Evolutionary conservation across 495 filamentous ascomycete species (phyloP).

Genomic region (Podospora sp.): DNA sequence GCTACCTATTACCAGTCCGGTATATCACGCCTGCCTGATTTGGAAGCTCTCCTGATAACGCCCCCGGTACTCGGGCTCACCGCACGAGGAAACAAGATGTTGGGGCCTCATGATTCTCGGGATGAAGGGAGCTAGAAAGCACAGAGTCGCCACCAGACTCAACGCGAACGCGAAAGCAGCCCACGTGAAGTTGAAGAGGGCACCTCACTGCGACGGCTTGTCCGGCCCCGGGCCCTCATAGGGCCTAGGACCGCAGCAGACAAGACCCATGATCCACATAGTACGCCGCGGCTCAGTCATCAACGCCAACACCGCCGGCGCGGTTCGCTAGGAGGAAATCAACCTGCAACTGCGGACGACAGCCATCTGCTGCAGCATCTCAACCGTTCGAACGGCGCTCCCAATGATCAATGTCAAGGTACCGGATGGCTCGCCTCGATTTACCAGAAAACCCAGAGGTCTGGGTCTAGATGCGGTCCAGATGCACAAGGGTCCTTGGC

Average conservation of each 20-base stretch:
- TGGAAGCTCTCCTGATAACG: neutral
- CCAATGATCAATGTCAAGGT: neutral
- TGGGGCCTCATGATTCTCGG: too few species aligned
- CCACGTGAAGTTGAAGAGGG: neutral
- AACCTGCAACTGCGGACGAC: too few species aligned
- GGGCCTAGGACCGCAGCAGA: too few species aligned
- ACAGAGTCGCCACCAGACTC: neutral
- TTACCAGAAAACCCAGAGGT: slow-evolving; percentile 20
- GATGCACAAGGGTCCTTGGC: slow-evolving; percentile 14
- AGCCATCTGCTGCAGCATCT: neutral
- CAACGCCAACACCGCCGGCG: too few species aligned
- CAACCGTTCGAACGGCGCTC: too few species aligned
- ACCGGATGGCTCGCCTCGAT: neutral
- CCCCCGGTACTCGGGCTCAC: neutral
- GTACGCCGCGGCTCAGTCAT: too few species aligned
- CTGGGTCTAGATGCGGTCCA: slow-evolving; percentile 16
- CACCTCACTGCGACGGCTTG: too few species aligned
- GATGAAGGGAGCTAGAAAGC: neutral
- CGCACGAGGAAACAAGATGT: neutral
- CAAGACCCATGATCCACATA: too few species aligned
- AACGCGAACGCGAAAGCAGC: neutral
- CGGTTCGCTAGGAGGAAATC: too few species aligned
- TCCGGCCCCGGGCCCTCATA: too few species aligned
- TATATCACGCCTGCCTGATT: neutral
- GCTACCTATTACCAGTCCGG: neutral